Percentiles rank a stretch among this genome's conserved stretches.
Conservation (phyloP, 2,329 filamentous ascomycete species). For the Aspergillus versicolor region DNA sequence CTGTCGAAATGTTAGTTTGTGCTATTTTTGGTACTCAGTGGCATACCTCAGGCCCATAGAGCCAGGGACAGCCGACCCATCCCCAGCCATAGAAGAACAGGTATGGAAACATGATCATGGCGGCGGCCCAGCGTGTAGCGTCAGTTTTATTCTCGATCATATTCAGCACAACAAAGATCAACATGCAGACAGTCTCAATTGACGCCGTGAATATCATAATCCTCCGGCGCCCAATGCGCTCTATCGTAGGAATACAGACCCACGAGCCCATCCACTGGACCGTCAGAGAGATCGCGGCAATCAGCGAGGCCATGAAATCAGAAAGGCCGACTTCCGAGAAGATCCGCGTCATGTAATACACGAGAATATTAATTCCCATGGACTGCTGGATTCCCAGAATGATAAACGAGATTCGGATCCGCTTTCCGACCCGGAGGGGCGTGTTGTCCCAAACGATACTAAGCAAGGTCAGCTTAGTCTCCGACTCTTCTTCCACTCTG, state of each 20-base stretch:
- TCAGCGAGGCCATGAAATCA: conserved; percentile 17
- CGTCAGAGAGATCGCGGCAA: neutral
- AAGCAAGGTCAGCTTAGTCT: neutral
- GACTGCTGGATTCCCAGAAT: conserved; percentile 29
- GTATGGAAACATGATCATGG: conserved; percentile 13
- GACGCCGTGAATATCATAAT: conserved; percentile 10
- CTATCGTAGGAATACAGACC: neutral
- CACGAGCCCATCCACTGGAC: neutral
- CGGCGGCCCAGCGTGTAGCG: conserved; percentile 14
- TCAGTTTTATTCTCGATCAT: conserved; percentile 10
- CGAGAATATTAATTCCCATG: conserved; percentile 34
- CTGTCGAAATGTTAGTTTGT: neutral
- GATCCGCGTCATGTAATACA: conserved; percentile 34
- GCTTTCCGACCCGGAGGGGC: conserved; percentile 35
- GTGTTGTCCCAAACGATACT: conserved; percentile 33
- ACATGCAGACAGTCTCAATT: conserved; percentile 9
- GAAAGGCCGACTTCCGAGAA: conserved; percentile 29
- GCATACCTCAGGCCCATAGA: conserved; percentile 1
- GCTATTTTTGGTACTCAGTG: neutral
- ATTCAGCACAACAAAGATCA: conserved; percentile 15
- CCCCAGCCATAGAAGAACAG: conserved; percentile 17
- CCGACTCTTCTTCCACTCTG: neutral
- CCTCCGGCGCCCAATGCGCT: neutral
- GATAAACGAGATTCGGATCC: conserved; percentile 39
- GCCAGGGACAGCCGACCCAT: conserved; percentile 15